phyloP scores from a whole-genome alignment of 73 alveolate genomes.

The Uronychia binucleata region DNA sequence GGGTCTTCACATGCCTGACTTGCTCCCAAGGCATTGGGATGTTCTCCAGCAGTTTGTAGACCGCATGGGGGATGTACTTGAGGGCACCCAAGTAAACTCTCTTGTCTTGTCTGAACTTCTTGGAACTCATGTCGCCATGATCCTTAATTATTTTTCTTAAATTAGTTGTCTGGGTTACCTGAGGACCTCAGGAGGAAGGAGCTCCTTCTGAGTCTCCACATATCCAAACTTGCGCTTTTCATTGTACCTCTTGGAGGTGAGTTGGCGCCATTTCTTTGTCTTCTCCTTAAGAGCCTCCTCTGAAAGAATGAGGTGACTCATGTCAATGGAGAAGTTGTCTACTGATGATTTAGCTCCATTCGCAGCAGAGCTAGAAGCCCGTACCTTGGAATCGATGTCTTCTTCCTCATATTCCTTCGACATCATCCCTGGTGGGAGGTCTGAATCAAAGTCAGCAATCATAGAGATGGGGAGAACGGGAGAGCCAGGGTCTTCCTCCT shows the following conservation, averaged over 20 bases:
- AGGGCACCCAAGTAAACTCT: conserved; percentile 98
- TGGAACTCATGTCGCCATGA: conserved; percentile 99
- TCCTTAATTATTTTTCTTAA: conserved; percentile 86
- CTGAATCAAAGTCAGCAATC: neutral
- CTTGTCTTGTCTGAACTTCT: conserved; percentile 96
- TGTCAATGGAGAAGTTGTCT: neutral
- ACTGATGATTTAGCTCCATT: neutral
- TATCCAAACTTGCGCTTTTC: conserved; percentile 85
- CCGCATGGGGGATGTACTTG: conserved; percentile 99
- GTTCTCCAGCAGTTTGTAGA: conserved; percentile 98
- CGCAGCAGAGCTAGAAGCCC: neutral
- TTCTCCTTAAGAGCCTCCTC: conserved; percentile 71
- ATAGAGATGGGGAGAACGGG: neutral
- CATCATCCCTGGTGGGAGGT: neutral
- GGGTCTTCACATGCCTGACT: conserved; percentile 92
- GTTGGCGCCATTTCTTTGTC: conserved; percentile 78
- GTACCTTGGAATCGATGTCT: neutral
- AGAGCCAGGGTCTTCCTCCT: no score
- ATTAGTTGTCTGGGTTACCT: conserved; percentile 21
- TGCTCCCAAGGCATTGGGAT: conserved; percentile 99
- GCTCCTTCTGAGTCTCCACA: conserved; percentile 76
- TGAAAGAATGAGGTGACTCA: conserved; percentile 49
- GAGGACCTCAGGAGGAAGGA: conserved; percentile 79
- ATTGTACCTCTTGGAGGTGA: conserved; percentile 71
- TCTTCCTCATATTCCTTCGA: neutral